phyloP scores from a whole-genome alignment of 805 yeast species.

The Middelhovenomyces tepae region DNA sequence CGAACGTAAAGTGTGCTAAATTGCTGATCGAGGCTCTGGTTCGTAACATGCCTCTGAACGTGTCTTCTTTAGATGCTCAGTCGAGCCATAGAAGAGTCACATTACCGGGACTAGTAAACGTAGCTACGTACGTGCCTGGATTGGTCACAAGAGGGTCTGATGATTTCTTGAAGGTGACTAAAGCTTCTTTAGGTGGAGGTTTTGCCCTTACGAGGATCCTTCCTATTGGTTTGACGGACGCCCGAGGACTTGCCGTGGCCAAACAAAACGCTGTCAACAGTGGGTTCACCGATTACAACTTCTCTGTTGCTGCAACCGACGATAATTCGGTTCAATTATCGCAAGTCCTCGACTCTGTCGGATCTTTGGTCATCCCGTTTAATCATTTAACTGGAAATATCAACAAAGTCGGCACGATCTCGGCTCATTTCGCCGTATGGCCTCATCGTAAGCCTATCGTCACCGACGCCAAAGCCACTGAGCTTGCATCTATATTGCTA shows the following conservation, averaged over 20 bases:
- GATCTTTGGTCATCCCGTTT: conserved; percentile 75
- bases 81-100: conserved; percentile 76
- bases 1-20: conserved; percentile 96
- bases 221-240: conserved; percentile 67
- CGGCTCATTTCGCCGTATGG: conserved; percentile 77
- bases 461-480: conserved; percentile 87
- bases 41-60: conserved; percentile 48
- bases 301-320: conserved; percentile 76
- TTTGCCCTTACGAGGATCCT: conserved; percentile 77
- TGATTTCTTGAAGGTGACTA: conserved; percentile 60
- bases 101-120: conserved; percentile 80
- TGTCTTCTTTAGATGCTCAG: conserved; percentile 75
- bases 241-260: conserved; percentile 56
- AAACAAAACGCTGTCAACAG: conserved; percentile 44
- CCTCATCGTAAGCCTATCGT: conserved; percentile 75
- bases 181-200: conserved; percentile 71
- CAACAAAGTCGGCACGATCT: conserved; percentile 65
- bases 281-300: conserved; percentile 69
- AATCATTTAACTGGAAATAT: conserved; percentile 50
- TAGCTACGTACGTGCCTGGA: conserved; percentile 70
- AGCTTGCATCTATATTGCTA: conserved; percentile 83
- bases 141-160: conserved; percentile 40
- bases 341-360: conserved; percentile 56
- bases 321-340: conserved; percentile 53
- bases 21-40: conserved; percentile 89